phyloP scores from a whole-genome alignment of 164 flowering plant species.

The Saururus chinensis region DNA sequence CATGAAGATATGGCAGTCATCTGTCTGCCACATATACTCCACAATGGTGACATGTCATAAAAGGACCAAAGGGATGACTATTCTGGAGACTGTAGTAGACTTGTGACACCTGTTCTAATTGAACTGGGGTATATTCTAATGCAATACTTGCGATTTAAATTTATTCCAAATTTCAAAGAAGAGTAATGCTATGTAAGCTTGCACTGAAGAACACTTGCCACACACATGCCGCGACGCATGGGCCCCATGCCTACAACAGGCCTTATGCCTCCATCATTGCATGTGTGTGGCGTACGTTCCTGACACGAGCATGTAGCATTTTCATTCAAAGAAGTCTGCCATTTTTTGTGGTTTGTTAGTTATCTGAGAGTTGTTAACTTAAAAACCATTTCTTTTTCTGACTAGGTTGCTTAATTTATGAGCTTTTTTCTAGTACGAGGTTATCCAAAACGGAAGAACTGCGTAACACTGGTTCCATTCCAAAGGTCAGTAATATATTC shows the following conservation, averaged over 20 bases:
- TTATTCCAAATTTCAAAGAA: too few relatives aligned
- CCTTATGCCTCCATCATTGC: too few relatives aligned
- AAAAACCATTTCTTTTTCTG: neutral
- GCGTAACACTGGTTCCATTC: conserved; percentile 64
- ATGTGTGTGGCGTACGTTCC: too few relatives aligned
- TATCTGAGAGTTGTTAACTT: neutral
- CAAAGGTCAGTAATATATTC: conserved; percentile 48
- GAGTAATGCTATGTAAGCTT: too few relatives aligned
- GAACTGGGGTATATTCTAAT: neutral
- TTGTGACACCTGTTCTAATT: neutral
- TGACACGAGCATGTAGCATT: too few relatives aligned
- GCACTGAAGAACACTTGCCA: too few relatives aligned
- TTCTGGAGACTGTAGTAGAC: neutral
- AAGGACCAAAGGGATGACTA: neutral
- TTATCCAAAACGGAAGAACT: conserved; percentile 85
- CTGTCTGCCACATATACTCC: neutral
- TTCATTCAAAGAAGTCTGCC: neutral
- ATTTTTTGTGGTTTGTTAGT: neutral
- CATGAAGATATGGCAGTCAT: neutral
- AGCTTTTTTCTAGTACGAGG: conserved; percentile 74
- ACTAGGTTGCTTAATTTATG: conserved; percentile 91
- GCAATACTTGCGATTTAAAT: too few relatives aligned
- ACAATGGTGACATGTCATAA: neutral
- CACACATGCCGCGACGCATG: too few relatives aligned
- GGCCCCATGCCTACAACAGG: too few relatives aligned